These are phyloP conservation scores for Lactifluus subvellereus DNA, from an alignment of 768 basidiomycete genomes.

Conservation along the genomic window DNA sequence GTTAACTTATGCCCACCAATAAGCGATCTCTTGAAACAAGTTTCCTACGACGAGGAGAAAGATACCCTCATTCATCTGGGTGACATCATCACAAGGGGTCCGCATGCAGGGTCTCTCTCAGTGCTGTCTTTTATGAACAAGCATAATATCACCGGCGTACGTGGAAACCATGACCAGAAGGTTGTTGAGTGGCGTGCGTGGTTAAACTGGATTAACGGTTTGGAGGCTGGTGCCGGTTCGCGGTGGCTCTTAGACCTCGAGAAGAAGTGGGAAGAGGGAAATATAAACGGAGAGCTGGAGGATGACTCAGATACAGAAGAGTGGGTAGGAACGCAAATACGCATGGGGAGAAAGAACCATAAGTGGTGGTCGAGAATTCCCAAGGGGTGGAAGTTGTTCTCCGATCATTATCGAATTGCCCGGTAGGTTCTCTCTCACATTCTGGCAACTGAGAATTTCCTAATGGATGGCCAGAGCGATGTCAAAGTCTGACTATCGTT, in stretches of 20 bases:
- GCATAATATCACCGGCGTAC: slow-evolving; percentile 67
- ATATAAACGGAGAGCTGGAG: slow-evolving; percentile 26
- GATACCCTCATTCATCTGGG: slow-evolving; percentile 81
- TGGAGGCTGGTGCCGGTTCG: slow-evolving; percentile 37
- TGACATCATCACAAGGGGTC: slow-evolving; percentile 72
- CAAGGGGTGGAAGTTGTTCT: slow-evolving; percentile 64
- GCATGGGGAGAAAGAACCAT: slow-evolving; percentile 12
- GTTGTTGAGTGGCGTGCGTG: slow-evolving; percentile 87
- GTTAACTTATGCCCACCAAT: slow-evolving; percentile 5
- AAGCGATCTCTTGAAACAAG: slow-evolving; percentile 56
- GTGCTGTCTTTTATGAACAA: slow-evolving; percentile 60
- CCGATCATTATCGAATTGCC: slow-evolving; percentile 75
- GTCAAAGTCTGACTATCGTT: slow-evolving; percentile 56
- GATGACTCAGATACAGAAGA: slow-evolving; percentile 34
- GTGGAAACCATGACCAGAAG: slow-evolving; percentile 92
- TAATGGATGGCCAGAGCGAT: slow-evolving; percentile 39
- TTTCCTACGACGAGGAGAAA: slow-evolving; percentile 51
- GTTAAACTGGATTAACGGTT: slow-evolving; percentile 66
- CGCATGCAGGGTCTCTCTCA: slow-evolving; percentile 51
- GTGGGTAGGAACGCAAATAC: slow-evolving; percentile 29
- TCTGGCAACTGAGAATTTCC: not conserved
- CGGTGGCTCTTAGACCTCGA: slow-evolving; percentile 54
- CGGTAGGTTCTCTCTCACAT: slow-evolving; percentile 34
- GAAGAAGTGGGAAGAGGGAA: slow-evolving; percentile 35
- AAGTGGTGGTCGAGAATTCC: slow-evolving; percentile 32